A percentile compares a stretch with the other conserved stretches of the same genome.
Conservation (phyloP, 2,329 filamentous ascomycete species). For the Lasiodiplodia sp. region DNA sequence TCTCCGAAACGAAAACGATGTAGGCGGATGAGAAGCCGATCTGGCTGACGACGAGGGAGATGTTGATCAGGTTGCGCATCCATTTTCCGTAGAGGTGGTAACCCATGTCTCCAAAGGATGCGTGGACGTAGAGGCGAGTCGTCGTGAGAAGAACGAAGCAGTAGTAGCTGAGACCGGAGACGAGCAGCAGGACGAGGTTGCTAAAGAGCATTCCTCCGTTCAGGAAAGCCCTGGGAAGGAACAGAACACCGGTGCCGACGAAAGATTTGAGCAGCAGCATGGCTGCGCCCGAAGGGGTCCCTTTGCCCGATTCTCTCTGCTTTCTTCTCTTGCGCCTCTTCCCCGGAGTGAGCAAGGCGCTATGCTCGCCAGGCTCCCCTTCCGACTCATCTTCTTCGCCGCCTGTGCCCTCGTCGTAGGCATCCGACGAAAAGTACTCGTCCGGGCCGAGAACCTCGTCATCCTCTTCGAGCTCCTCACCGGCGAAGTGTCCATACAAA, state of each 20-base stretch:
- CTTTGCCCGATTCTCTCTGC: constrained; percentile 79
- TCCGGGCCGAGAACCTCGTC: constrained; percentile 86
- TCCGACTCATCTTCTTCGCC: constrained; percentile 66
- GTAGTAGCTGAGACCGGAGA: constrained; percentile 91
- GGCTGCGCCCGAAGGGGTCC: constrained; percentile 79
- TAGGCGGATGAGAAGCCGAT: constrained; percentile 95
- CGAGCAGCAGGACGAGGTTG: constrained; percentile 84
- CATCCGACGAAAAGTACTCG: constrained; percentile 88
- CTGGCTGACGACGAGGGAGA: constrained; percentile 93
- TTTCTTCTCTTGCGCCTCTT: constrained; percentile 76
- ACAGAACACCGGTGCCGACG: constrained; percentile 93
- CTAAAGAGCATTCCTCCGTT: constrained; percentile 99
- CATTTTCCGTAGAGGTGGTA: constrained; percentile 88
- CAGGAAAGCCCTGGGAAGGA: constrained; percentile 89
- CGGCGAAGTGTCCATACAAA: constrained; percentile 95
- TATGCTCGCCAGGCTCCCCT: constrained; percentile 83
- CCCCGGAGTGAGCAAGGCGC: constrained; percentile 74
- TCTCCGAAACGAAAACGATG: constrained; percentile 96
- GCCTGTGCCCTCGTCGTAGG: constrained; percentile 60
- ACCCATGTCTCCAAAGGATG: constrained; percentile 98
- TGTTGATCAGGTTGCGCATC: constrained; percentile 86
- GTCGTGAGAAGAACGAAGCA: constrained; percentile 94
- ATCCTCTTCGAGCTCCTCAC: constrained; percentile 95
- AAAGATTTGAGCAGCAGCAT: constrained; percentile 95
- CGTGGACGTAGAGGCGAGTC: constrained; percentile 82